Evolutionary conservation across 805 yeast genomes (phyloP), one percentile per base, ranked within the genome.

Genomic region (Saturnispora halmiae): DNA sequence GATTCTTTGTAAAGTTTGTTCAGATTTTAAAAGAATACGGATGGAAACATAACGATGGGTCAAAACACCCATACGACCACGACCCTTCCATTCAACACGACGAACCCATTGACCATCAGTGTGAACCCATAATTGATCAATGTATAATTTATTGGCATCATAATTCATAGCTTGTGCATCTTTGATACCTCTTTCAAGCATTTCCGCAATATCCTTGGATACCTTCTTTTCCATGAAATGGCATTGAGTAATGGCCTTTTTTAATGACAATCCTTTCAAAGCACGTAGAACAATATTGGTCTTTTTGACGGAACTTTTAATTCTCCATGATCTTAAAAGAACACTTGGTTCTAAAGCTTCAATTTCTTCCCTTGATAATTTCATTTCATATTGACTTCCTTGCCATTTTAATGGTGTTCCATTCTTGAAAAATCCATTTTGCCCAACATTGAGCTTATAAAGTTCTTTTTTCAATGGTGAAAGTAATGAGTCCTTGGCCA

Each of bases 101-200:
- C 75, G 79, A 22, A 56, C 53, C 79, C 82, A 77, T 38, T 63
- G 55, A 16, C 95, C 95, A 60, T 90, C 97, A 43, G 87, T 78
- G 31, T 96, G 96, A 21, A 78, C 78, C 96, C 96, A 90, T 44
- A 87, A 75, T 54, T 83, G 83, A 33, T 79, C 75, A 42, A 90
- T 72, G 52, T 80, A 84, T 32, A 87, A 59, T 29, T 72, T 72
- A 44, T 79, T 73, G 19, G 76, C 72, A 46, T 78, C 62, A 46
- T 82, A 60, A 3, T 78, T 77, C 48, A 81, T 60, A 30, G 64
- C 65, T 43, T 72, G 65, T 18, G 88, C 86, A 53, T 84, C 86
- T 35, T 73, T 69, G 26, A 84, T 54, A 8, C 94, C 95, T 38
- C 74, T 67, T 53, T 78, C 76, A 46, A 90, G 69, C 61, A 88